Base-by-base conservation (phyloP, 345 rosid species). In the Populus davidiana region DNA sequence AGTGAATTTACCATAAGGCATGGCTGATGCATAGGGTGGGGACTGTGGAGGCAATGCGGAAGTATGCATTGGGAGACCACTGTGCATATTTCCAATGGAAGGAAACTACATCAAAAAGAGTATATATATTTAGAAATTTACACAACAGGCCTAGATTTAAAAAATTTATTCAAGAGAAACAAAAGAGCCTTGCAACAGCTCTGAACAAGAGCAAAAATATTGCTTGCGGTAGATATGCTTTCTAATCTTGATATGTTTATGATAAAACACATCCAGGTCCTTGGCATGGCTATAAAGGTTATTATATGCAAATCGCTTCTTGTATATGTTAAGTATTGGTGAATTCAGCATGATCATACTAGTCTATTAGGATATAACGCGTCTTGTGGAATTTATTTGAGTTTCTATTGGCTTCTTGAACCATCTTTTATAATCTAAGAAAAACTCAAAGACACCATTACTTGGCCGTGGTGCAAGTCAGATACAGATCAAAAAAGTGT, bases 31-130 rank as follows among this genome's bases (percentile, higher is more conserved):
- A 81, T 80, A 81, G 73, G 86, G 76, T 73, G 77, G 73, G 71
- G 88, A 75, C 67, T 74, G 82, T 62, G 81, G 75, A 31, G 78
- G 81, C 38, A 75, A 64, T 64, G 77, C 65, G 14, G 86, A 25
- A 54, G 73, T 41, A 77, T 80, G 77, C 23, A 43, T 77, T 73
- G 87, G 82, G 25, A 82, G 74, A 39, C 64, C 85, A 78, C 83
- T 89, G 44, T 73, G 88, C 78, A 73, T 50, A 74, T 85, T 81
- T 72, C 75, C 80, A 84, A 83, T 74, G 21, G 92, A 81, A 79
- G 87, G 88, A 76, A 85, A 85, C 93, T 93, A 72, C 77, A 68
- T 16, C 10, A 61, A 43, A 76, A 77, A 14, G 52, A 50, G 66
- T 67, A 75, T 18, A 25, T 27, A 44, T 38, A 21, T 64, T 62